Evolutionary conservation across 257 asterid species (phyloP).

Genomic region (Lycium barbarum): DNA sequence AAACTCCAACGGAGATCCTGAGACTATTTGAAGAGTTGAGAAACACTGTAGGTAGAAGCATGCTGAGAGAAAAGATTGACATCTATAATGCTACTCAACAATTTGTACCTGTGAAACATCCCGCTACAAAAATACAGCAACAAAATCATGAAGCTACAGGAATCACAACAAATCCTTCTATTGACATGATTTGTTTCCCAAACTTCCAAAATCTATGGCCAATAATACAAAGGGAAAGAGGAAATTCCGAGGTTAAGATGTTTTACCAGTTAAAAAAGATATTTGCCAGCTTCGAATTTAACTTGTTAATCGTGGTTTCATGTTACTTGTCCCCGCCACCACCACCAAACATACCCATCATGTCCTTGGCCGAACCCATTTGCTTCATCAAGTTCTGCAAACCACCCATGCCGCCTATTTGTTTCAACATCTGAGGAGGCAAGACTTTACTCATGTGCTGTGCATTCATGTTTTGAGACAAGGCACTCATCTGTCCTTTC

Average conservation of each 20-base stretch:
- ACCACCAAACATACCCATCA: conserved; percentile 95
- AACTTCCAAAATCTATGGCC: conserved; percentile 22
- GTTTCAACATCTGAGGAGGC: conserved; percentile 95
- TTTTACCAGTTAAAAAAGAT: background rate
- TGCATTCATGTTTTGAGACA: conserved; percentile 82
- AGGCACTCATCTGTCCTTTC: conserved; percentile 94
- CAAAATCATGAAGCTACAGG: background rate
- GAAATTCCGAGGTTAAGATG: background rate
- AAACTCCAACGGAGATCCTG: no score
- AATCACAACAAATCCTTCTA: background rate
- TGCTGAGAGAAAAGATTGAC: background rate
- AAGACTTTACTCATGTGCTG: conserved; percentile 96
- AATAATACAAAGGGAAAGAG: background rate
- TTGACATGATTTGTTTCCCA: background rate
- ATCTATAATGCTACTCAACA: background rate
- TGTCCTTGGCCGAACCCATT: conserved; percentile 67
- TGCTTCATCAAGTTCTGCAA: conserved; percentile 94
- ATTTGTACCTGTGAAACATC: background rate
- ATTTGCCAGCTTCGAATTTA: background rate
- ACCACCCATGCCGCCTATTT: conserved; percentile 96
- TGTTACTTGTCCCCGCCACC: conserved; percentile 78
- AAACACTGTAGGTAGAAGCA: background rate
- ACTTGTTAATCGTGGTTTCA: background rate
- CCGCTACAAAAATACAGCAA: background rate
- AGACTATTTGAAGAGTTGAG: background rate